Base-by-base conservation (phyloP, 805 yeast genomes). In the Nakazawaea holstii region DNA sequence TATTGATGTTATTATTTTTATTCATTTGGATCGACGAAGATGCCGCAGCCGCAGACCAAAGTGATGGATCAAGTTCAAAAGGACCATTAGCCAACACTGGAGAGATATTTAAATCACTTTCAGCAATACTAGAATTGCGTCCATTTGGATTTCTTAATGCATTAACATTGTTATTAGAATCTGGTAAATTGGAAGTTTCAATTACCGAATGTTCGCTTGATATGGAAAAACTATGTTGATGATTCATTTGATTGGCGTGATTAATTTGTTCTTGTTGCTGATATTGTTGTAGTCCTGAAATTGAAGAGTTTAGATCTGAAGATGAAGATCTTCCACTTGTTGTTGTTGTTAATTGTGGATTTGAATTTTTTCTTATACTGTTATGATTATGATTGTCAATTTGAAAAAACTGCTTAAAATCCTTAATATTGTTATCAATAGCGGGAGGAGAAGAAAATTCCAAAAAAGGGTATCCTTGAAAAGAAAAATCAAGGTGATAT, bases 181-280 rank as follows among this genome's bases (percentile, higher is more conserved):
- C 32, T 26, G 24, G 41, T n/a, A 13, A 9, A 27, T 43, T 37
- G 11, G 32, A 28, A 11, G 49, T 46, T 20, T 41, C 49, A n/a
- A 48, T 39, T 11, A 44, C 50, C 8, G 49, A 41, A 20, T 48
- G 50, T 35, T 48, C 44, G 13, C 47, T 48, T 9, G 50, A 36
- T 6, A 43, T 48, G 10, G 50, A 39, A n/a, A 47, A 13, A 14
- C 14, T 33, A 14, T n/a, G 14, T 33, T 33, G 11, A 15, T 33
- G 36, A 33, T 33, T 33, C 32, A 30, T 30, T 10, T 30, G 10
- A 30, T 30, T 30, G 13, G 6, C 3, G 32, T 29, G 10, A 29
- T 29, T 29, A 8, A 10, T 4, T 13, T 30, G 32, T 9, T 9
- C 27, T 35, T 15, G 37, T 35, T 17, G 36, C 27, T 24, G 41